Evolutionary conservation across 371 early-diverging fungal genomes (phyloP).

Genomic region (Scutellospora calospora): DNA sequence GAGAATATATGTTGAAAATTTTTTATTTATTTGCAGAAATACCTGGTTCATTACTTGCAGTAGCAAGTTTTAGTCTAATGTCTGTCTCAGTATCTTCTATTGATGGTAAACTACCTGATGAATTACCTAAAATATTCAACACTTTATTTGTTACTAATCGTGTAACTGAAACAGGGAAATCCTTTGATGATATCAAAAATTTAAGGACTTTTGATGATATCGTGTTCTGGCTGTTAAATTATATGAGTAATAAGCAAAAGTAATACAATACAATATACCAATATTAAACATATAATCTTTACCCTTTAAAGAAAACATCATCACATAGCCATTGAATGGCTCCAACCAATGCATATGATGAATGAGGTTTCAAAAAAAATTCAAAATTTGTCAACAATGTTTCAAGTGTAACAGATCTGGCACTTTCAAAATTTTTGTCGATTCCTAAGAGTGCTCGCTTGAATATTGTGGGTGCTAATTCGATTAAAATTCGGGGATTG

Average conservation of each 20-base stretch:
- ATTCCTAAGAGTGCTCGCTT: neutral
- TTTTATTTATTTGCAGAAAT: neutral
- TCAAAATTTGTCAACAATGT: neutral
- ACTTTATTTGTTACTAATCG: neutral
- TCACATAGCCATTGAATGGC: conserved; percentile 42
- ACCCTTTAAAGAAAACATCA: conserved; percentile 39
- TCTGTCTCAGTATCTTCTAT: neutral
- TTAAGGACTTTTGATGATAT: conserved; percentile 21
- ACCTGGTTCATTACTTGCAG: neutral
- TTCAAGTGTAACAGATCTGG: neutral
- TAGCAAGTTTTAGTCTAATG: neutral
- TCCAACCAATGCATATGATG: conserved; percentile 37
- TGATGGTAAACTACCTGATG: neutral
- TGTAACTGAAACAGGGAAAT: conserved; percentile 16
- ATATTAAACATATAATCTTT: neutral
- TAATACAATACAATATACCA: neutral
- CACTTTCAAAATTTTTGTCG: neutral
- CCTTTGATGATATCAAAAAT: neutral
- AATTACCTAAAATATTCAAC: neutral
- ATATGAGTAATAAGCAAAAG: neutral
- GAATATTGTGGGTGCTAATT: conserved; percentile 39
- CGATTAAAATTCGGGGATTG: conserved; percentile 17
- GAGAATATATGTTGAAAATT: no score
- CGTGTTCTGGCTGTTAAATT: neutral
- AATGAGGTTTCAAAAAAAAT: conserved; percentile 32